phyloP scores from a whole-genome alignment of 305 asterid genomes.

The Striga hermonthica region DNA sequence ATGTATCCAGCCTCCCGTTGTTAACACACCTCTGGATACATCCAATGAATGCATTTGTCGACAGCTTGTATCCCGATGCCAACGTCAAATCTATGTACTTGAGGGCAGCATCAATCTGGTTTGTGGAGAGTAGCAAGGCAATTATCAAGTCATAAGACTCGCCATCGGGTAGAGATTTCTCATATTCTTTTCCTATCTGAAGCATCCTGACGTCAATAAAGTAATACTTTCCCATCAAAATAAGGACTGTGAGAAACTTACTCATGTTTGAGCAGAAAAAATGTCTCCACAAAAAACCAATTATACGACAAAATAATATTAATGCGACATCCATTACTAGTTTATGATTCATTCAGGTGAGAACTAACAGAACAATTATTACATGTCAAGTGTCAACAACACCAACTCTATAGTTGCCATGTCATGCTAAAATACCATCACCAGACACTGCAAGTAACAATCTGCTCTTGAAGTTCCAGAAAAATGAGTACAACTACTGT shows the following conservation, averaged over 20 bases:
- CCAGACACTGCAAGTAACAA: too few species aligned
- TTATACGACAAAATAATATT: neutral
- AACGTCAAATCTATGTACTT: constrained; percentile 57
- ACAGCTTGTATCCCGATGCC: constrained; percentile 61
- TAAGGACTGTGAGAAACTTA: constrained; percentile 25
- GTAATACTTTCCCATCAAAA: constrained; percentile 36
- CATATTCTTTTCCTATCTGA: constrained; percentile 52
- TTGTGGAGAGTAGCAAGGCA: constrained; percentile 46
- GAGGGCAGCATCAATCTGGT: constrained; percentile 62
- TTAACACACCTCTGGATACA: constrained; percentile 51
- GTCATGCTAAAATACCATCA: too few species aligned
- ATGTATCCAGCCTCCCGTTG: constrained; percentile 55
- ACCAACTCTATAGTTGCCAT: too few species aligned
- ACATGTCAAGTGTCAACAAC: too few species aligned
- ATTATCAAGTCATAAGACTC: constrained; percentile 74
- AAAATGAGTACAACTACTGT: too few species aligned
- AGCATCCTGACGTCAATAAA: constrained; percentile 67
- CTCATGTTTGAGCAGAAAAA: constrained; percentile 7
- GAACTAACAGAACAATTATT: too few species aligned
- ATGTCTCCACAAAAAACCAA: neutral
- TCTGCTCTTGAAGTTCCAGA: too few species aligned
- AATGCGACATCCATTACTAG: neutral
- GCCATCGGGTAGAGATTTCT: constrained; percentile 75
- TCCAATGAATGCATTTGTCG: constrained; percentile 47
- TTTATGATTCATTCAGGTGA: too few species aligned